Evolutionary conservation across 768 basidiomycete species (phyloP).

Genomic region (Psilocybe tampanensis): DNA sequence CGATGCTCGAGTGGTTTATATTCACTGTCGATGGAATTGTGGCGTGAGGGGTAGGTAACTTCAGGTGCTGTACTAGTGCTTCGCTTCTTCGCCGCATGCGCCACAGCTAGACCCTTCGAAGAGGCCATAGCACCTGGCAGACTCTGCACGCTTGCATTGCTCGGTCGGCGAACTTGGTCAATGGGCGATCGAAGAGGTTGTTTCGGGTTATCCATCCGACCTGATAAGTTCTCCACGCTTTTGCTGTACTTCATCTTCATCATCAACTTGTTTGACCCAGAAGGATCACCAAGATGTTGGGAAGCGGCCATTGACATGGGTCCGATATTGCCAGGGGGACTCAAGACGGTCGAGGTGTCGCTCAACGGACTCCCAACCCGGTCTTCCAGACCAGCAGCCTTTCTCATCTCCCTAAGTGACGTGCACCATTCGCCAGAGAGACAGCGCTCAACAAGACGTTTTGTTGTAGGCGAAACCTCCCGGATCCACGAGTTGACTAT

Average conservation of each 20-base stretch:
- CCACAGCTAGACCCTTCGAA: background rate
- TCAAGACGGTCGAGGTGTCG: slow-evolving; percentile 42
- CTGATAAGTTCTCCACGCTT: slow-evolving; percentile 30
- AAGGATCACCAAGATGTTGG: slow-evolving; percentile 33
- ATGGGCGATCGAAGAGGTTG: slow-evolving; percentile 32
- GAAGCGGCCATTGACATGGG: slow-evolving; percentile 30
- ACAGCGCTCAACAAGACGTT: slow-evolving; percentile 90
- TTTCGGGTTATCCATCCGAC: slow-evolving; percentile 24
- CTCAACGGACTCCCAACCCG: slow-evolving; percentile 46
- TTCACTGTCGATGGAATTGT: slow-evolving; percentile 18
- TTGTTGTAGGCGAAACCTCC: slow-evolving; percentile 85
- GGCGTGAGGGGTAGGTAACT: slow-evolving; percentile 11
- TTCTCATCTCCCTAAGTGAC: slow-evolving; percentile 50
- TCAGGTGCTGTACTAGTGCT: slow-evolving; percentile 15
- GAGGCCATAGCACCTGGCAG: slow-evolving; percentile 29
- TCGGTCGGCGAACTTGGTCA: slow-evolving; percentile 29
- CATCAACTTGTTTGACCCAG: slow-evolving; percentile 38
- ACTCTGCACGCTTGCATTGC: slow-evolving; percentile 46
- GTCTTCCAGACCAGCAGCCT: slow-evolving; percentile 16
- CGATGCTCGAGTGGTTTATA: slow-evolving; percentile 11
- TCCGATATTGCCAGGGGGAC: slow-evolving; percentile 30
- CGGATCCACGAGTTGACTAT: slow-evolving; percentile 74
- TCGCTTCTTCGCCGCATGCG: slow-evolving; percentile 17
- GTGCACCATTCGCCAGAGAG: slow-evolving; percentile 87
- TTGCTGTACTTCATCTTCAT: slow-evolving; percentile 58